Evolutionary conservation across 441 rosid species (phyloP), one percentile per base, ranked within the genome.

Genomic region (Pelargonium myrrhifolium): DNA sequence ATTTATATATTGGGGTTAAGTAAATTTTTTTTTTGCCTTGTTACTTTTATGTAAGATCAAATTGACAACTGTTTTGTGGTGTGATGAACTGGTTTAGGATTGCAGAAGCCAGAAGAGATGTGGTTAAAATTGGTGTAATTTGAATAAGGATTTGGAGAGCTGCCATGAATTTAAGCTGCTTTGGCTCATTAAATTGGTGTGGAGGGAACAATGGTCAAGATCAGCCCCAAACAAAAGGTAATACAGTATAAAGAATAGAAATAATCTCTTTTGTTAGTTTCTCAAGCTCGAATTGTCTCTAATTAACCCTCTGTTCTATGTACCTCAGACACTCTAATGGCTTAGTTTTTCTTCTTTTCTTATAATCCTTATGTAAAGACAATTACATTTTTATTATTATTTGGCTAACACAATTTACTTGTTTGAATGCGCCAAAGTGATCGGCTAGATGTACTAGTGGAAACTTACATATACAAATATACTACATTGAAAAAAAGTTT

Each of bases 101-200:
- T 51, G 21, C 58, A 15, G 58, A 51, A 51, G 64, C n/a, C n/a
- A n/a, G n/a, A n/a, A n/a, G n/a, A 61, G 47, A 68, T 60, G 74
- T 58, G 75, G 73, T 24, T 67, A 71, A 26, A 64, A 15, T 51
- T 4, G 20, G 21, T 51, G 58, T 51, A 51, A 15, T 51, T 51
- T 51, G 21, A n/a, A 51, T 51, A 15, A 3, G 58, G 58, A 12
- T 42, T 42, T 8, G 8, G 58, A 51, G 22, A 51, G 15, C 20
- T 14, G 56, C 20, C 65, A 92, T 92, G 98, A 73, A 63, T 74
- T 83, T 21, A 68, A 62, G 75, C 39, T 88, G 90, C 80, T 85
- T 87, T 58, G 83, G 87, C 71, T 20, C 67, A 55, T 68, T 79
- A 69, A 72, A 58, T 67, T 65, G 78, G 70, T 82, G 84, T 65